Conservation (phyloP, 495 filamentous ascomycete species). For the Tuber indicum region DNA sequence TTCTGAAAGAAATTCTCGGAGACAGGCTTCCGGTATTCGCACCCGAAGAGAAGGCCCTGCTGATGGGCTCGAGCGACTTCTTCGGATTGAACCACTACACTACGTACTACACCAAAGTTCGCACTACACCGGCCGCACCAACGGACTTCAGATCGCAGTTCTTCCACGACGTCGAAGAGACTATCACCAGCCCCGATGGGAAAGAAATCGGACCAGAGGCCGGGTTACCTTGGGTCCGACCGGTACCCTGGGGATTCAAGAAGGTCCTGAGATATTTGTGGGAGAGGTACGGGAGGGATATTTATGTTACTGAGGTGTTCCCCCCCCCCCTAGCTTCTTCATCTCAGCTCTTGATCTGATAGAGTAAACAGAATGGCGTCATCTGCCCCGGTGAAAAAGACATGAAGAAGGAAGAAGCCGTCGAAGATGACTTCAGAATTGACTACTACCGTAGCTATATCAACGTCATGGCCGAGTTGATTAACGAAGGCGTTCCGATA, state of each 20-base stretch:
- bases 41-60: no score
- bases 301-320: slow-evolving; percentile 60
- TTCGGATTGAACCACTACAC: slow-evolving; percentile 53
- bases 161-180: slow-evolving; percentile 57
- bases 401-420: slow-evolving; percentile 58
- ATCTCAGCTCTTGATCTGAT: not conserved
- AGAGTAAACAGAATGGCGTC: slow-evolving; percentile 57
- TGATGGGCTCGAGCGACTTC: slow-evolving; percentile 65
- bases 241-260: slow-evolving; percentile 64
- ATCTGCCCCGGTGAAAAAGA: slow-evolving; percentile 73
- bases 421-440: slow-evolving; percentile 67
- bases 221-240: slow-evolving; percentile 67
- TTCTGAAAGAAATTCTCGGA: no score
- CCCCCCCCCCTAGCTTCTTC: not conserved
- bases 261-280: slow-evolving; percentile 63
- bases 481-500: slow-evolving; percentile 52
- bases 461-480: slow-evolving; percentile 61
- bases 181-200: slow-evolving; percentile 41
- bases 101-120: slow-evolving; percentile 55
- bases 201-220: slow-evolving; percentile 67
- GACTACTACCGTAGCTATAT: slow-evolving; percentile 71
- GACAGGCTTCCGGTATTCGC: no score
- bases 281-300: slow-evolving; percentile 56
- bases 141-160: slow-evolving; percentile 66
- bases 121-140: slow-evolving; percentile 47